These are phyloP conservation scores for Hymenoscyphus fructigenus DNA, from an alignment of 2,329 filamentous ascomycete genomes.

Conservation along the genomic window DNA sequence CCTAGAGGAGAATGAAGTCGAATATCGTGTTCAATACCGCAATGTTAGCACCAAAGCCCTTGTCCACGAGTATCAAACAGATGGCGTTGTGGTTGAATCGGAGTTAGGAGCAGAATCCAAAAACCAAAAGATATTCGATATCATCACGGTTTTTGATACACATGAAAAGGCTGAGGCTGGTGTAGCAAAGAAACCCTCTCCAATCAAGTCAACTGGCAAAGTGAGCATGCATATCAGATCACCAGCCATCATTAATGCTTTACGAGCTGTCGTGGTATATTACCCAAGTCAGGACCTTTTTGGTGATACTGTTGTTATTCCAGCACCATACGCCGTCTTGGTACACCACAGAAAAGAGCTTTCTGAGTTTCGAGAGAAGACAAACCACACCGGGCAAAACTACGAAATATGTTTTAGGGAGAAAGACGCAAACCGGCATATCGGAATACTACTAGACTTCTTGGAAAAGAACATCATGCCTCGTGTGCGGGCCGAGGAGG, in stretches of 20 bases:
- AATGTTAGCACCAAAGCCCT: too few relatives aligned
- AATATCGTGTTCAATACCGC: too few relatives aligned
- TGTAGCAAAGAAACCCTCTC: neutral
- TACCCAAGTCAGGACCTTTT: constrained; percentile 21
- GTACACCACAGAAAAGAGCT: constrained; percentile 26
- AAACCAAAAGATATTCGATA: constrained; percentile 4
- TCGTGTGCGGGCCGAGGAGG: too few relatives aligned
- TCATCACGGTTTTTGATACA: neutral
- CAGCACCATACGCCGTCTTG: constrained; percentile 41
- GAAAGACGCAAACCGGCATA: neutral
- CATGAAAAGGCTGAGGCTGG: neutral
- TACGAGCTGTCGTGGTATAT: constrained; percentile 22
- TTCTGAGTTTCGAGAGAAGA: constrained; percentile 15
- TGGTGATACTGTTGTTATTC: constrained; percentile 14
- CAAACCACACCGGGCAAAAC: neutral
- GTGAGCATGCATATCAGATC: constrained; percentile 19
- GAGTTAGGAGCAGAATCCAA: too few relatives aligned
- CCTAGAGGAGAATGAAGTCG: too few relatives aligned
- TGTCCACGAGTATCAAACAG: too few relatives aligned
- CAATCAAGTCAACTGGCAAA: neutral
- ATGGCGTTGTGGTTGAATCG: too few relatives aligned
- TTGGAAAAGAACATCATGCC: too few relatives aligned
- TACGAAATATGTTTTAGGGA: neutral
- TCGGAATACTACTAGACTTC: neutral
- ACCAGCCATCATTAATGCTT: constrained; percentile 18